Evolutionary conservation across 2,329 filamentous ascomycete genomes (phyloP), one percentile per base, ranked within the genome.

Genomic region (Paracamarosporium sp.): DNA sequence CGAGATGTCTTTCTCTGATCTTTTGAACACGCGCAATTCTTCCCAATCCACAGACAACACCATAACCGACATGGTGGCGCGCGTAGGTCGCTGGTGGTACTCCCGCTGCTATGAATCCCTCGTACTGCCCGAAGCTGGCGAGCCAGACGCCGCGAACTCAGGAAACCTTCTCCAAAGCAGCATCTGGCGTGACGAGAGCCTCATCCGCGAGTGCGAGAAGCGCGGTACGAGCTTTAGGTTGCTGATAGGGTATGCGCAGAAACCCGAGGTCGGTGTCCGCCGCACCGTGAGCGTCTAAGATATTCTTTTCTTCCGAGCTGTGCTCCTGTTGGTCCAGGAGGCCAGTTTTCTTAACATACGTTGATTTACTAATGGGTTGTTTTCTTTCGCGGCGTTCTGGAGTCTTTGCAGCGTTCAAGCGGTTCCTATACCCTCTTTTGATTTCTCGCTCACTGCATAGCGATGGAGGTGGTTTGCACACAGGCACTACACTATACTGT

Each of bases 1-100:
- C 3, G 73, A 73, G 47, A 61, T 72, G 6, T 76, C 74, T 7
- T 76, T 76, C 60, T 74, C 74, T 35, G 74, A 76, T 28, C 68
- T 76, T 22, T 70, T 76, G 50, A 73, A 71, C 46, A 59, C 60
- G 22, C 67, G 68, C 60, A 63, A 66, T 7, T 67, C 64, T 36
- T 74, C 72, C 24, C 73, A 74, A n/a, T 74, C 72, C 22, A 78
- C 90, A 22, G 92, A 97, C 65, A 91, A 93, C 70, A 89, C 88
- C 64, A 97, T 98, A 71, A 92, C 92, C 13, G 93, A 92, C 71
- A 96, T 96, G 83, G 93, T 98, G 22, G 90, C 93, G 15, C 90
- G 88, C 61, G 94, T 98, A 11, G 94, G 93, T 1, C 86, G 95
- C 41, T 98, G 94, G 92, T 99, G 95, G 95, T 98, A 97, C 77